A percentile compares a stretch with the other conserved stretches of the same genome.
phyloP scores from a whole-genome alignment of 1,284 basidiomycete species.

The Earliella scabrosa region DNA sequence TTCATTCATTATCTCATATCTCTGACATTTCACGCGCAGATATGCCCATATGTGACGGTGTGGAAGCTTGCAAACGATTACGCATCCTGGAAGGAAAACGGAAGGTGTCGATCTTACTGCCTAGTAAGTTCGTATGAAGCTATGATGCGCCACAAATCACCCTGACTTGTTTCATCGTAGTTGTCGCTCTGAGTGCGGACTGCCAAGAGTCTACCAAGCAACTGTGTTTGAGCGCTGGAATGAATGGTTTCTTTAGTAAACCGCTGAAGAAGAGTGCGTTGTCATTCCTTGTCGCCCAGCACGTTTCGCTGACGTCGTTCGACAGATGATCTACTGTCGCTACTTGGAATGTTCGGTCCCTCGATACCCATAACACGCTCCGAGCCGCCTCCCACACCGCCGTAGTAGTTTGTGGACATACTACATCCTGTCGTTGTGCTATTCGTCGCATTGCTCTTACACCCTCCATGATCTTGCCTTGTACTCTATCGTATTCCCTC shows the following conservation, averaged over 20 bases:
- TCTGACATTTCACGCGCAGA: slow-evolving; percentile 42
- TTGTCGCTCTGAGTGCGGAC: slow-evolving; percentile 73
- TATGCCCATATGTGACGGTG: slow-evolving; percentile 77
- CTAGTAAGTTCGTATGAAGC: slow-evolving; percentile 48
- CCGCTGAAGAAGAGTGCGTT: slow-evolving; percentile 63
- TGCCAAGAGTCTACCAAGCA: slow-evolving; percentile 77
- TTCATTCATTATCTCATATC: neutral
- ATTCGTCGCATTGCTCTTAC: slow-evolving; percentile 12
- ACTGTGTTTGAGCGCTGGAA: slow-evolving; percentile 71
- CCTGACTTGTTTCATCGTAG: no score
- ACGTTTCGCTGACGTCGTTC: neutral
- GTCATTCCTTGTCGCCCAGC: neutral
- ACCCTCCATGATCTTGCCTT: no score
- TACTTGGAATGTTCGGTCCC: slow-evolving; percentile 22
- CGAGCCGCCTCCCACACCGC: slow-evolving; percentile 19
- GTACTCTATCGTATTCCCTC: neutral
- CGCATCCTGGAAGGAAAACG: slow-evolving; percentile 61
- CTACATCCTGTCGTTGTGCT: slow-evolving; percentile 13
- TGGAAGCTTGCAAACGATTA: slow-evolving; percentile 69
- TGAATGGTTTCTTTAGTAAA: slow-evolving; percentile 76
- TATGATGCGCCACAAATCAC: no score
- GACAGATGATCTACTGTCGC: slow-evolving; percentile 11
- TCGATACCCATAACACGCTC: slow-evolving; percentile 14
- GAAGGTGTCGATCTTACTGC: slow-evolving; percentile 51
- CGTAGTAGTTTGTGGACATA: slow-evolving; percentile 7